Evolutionary conservation across 164 flowering plant genomes (phyloP).

Genomic region (Tetrastigma voinierianum): DNA sequence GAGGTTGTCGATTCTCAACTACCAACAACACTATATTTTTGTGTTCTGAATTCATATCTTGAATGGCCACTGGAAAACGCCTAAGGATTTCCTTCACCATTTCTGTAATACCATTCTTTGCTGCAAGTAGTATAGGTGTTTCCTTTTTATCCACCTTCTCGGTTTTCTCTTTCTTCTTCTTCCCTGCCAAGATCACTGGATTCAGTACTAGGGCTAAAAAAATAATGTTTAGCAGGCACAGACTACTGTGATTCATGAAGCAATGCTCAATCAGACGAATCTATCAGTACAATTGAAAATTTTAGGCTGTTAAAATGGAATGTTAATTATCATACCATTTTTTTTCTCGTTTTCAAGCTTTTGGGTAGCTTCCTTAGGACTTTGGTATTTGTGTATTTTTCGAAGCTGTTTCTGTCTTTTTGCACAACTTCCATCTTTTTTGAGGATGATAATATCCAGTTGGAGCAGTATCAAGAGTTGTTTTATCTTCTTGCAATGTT

Average conservation of each 20-base stretch:
- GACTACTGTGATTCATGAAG: too few species aligned
- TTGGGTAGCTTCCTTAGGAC: neutral
- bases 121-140: constrained; percentile 41
- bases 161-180: neutral
- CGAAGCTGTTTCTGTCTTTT: too few species aligned
- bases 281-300: too few species aligned
- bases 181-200: neutral
- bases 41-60: constrained; percentile 16
- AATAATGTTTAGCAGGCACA: too few species aligned
- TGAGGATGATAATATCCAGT: too few species aligned
- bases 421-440: too few species aligned
- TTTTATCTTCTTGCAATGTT: neutral
- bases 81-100: constrained; percentile 35
- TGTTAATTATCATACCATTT: too few species aligned
- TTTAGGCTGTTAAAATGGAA: too few species aligned
- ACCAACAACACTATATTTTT: constrained; percentile 41
- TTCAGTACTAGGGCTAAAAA: neutral
- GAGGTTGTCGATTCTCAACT: constrained; percentile 45
- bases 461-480: neutral
- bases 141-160: constrained; percentile 10
- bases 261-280: too few species aligned
- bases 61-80: constrained; percentile 34
- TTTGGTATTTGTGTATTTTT: neutral
- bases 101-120: constrained; percentile 40
- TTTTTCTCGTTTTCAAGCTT: too few species aligned